These are phyloP conservation scores for Allium fistulosum DNA, from an alignment of 106 monocot species.

Conservation along the genomic window DNA sequence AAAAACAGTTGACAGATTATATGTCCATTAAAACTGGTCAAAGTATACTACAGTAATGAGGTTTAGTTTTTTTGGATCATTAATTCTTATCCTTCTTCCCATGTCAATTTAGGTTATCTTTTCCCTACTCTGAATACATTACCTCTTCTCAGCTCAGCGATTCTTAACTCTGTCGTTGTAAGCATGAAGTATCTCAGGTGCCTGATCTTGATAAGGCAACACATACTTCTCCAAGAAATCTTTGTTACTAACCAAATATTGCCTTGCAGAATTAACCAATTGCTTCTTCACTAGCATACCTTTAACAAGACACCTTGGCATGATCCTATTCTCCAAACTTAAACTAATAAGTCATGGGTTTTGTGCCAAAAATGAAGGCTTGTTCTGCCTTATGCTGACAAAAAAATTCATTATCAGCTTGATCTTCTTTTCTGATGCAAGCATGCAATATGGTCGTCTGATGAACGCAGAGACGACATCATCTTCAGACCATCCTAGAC, in stretches of 20 bases:
- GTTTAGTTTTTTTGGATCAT: too few relatives aligned
- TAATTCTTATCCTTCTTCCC: too few relatives aligned
- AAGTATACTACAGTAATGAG: too few relatives aligned
- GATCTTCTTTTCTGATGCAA: slow-evolving; percentile 23
- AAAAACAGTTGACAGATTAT: too few relatives aligned
- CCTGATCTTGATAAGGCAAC: slow-evolving; percentile 5
- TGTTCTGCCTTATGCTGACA: slow-evolving; percentile 8
- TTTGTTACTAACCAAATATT: slow-evolving; percentile 4
- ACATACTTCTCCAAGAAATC: slow-evolving; percentile 25
- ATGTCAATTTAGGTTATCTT: too few relatives aligned
- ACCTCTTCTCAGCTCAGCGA: too few relatives aligned
- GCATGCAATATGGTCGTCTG: slow-evolving; percentile 25
- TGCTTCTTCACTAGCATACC: slow-evolving; percentile 8
- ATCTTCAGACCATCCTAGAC: slow-evolving; percentile 45
- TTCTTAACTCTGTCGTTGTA: neutral
- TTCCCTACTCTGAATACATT: too few relatives aligned
- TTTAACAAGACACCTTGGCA: slow-evolving; percentile 30
- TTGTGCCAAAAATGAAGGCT: neutral
- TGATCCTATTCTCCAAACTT: slow-evolving; percentile 34
- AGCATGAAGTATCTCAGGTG: neutral
- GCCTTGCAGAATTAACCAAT: neutral
- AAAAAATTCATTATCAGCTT: slow-evolving; percentile 19
- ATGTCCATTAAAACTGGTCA: too few relatives aligned
- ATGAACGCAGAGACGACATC: slow-evolving; percentile 25
- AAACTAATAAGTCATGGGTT: slow-evolving; percentile 4